Conservation (phyloP, 2,329 filamentous ascomycete genomes). For the Alternaria brassicae region DNA sequence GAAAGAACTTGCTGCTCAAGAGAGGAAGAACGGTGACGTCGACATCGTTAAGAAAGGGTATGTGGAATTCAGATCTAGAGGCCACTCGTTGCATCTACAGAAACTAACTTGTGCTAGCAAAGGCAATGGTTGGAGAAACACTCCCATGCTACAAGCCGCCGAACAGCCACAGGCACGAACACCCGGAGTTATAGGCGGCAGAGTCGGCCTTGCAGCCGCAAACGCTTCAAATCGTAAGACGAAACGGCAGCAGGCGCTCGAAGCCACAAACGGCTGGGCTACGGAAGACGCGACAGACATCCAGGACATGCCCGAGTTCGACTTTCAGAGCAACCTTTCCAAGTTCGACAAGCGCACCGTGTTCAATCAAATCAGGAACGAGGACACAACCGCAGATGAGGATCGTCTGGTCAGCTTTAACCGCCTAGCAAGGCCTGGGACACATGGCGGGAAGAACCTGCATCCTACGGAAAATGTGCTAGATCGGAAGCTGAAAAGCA, state of each 20-base stretch:
- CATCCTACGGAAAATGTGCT: slow-evolving; percentile 93
- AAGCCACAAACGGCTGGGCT: slow-evolving; percentile 83
- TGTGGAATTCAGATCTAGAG: slow-evolving; percentile 35
- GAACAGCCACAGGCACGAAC: slow-evolving; percentile 48
- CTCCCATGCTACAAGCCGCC: slow-evolving; percentile 70
- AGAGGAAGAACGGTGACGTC: slow-evolving; percentile 43
- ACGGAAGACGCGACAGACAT: slow-evolving; percentile 96
- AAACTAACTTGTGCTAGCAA: slow-evolving; percentile 47
- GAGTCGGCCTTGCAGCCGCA: slow-evolving; percentile 47
- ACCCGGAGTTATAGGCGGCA: slow-evolving; percentile 49
- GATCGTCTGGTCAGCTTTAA: slow-evolving; percentile 93
- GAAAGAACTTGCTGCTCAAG: slow-evolving; percentile 55
- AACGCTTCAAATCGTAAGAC: slow-evolving; percentile 51
- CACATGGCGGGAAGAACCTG: slow-evolving; percentile 78
- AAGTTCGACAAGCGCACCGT: slow-evolving; percentile 94
- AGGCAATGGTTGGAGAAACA: slow-evolving; percentile 72
- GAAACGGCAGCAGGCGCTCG: slow-evolving; percentile 58
- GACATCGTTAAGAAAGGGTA: slow-evolving; percentile 44
- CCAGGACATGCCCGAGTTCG: slow-evolving; percentile 91
- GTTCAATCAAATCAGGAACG: slow-evolving; percentile 89
- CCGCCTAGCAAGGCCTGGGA: slow-evolving; percentile 62
- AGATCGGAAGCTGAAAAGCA: slow-evolving; percentile 58
- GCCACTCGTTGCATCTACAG: not conserved
- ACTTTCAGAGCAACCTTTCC: slow-evolving; percentile 86
- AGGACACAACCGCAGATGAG: slow-evolving; percentile 87